A percentile compares a stretch with the other conserved stretches of the same genome.
phyloP scores from a whole-genome alignment of 352 stramenopile species.

The Phytopythium kandeliae region DNA sequence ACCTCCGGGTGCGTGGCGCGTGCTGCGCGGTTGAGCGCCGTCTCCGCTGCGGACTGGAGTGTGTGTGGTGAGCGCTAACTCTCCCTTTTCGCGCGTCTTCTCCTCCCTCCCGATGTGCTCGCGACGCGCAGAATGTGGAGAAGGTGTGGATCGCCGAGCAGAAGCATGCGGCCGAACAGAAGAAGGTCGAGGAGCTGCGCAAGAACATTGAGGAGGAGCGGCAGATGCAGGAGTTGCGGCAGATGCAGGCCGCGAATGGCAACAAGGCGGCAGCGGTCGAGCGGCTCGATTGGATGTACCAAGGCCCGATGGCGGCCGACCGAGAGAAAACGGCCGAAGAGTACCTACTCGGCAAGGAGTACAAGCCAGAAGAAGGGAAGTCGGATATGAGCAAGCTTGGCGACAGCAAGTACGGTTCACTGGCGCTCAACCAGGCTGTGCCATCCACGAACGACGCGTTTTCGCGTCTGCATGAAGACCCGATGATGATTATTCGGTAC shows the following conservation, averaged over 20 bases:
- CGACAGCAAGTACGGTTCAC: slow-evolving; percentile 59
- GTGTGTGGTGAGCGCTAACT: background rate
- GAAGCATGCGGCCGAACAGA: slow-evolving; percentile 89
- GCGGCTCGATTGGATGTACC: slow-evolving; percentile 96
- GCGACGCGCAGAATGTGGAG: slow-evolving; percentile 89
- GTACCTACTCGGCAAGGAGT: slow-evolving; percentile 93
- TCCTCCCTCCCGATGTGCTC: background rate
- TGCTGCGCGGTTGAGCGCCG: background rate
- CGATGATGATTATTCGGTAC: slow-evolving; percentile 93
- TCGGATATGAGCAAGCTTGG: slow-evolving; percentile 46
- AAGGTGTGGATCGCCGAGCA: slow-evolving; percentile 97
- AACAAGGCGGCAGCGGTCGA: slow-evolving; percentile 79
- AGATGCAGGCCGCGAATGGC: slow-evolving; percentile 84
- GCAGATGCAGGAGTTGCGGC: slow-evolving; percentile 93
- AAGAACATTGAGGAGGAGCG: slow-evolving; percentile 96
- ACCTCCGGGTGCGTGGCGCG: slow-evolving; percentile 69
- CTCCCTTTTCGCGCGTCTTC: background rate
- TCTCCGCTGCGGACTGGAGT: background rate
- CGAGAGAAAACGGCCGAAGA: slow-evolving; percentile 75
- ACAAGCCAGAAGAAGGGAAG: slow-evolving; percentile 36
- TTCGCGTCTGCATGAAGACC: slow-evolving; percentile 92
- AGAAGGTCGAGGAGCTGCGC: slow-evolving; percentile 92
- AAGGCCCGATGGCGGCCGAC: slow-evolving; percentile 82
- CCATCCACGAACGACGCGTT: slow-evolving; percentile 88
- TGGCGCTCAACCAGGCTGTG: slow-evolving; percentile 45